Conservation (phyloP, 164 flowering plant species). For the Pachysandra terminalis region DNA sequence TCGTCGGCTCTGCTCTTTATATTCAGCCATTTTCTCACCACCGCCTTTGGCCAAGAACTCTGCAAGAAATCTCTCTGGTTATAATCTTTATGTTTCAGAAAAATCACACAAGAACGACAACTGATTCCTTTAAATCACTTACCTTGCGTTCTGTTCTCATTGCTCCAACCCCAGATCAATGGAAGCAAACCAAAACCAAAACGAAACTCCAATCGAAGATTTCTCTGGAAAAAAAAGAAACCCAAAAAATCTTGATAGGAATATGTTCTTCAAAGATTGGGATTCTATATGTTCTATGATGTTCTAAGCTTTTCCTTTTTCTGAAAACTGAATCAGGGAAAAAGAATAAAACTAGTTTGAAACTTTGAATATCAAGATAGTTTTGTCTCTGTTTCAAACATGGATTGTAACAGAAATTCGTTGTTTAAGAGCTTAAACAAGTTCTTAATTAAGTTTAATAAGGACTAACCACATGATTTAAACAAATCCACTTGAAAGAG, state of each 20-base stretch:
- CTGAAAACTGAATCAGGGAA: neutral
- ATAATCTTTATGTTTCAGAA: neutral
- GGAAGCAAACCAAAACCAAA: neutral
- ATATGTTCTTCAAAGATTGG: neutral
- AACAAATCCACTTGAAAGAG: slow-evolving; percentile 38
- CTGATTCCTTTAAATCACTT: neutral
- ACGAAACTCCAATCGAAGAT: neutral
- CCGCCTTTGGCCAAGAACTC: slow-evolving; percentile 64
- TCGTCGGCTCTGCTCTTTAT: slow-evolving; percentile 50
- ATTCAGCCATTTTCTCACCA: slow-evolving; percentile 68
- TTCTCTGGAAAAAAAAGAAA: slow-evolving; percentile 1
- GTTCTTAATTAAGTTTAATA: neutral
- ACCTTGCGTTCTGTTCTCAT: slow-evolving; percentile 47
- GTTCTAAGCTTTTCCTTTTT: neutral
- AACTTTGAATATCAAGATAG: neutral
- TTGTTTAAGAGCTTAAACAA: neutral
- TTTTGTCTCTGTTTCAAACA: neutral
- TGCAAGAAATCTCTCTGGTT: slow-evolving; percentile 15
- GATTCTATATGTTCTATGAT: neutral
- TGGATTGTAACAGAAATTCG: neutral
- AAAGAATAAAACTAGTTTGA: neutral
- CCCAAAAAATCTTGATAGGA: neutral
- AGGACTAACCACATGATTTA: slow-evolving; percentile 9
- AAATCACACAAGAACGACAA: neutral
- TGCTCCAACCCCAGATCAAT: slow-evolving; percentile 18